Evolutionary conservation across 73 alveolate species (phyloP), one percentile per base, ranked within the genome.

Genomic region (Effrenium voratum): DNA sequence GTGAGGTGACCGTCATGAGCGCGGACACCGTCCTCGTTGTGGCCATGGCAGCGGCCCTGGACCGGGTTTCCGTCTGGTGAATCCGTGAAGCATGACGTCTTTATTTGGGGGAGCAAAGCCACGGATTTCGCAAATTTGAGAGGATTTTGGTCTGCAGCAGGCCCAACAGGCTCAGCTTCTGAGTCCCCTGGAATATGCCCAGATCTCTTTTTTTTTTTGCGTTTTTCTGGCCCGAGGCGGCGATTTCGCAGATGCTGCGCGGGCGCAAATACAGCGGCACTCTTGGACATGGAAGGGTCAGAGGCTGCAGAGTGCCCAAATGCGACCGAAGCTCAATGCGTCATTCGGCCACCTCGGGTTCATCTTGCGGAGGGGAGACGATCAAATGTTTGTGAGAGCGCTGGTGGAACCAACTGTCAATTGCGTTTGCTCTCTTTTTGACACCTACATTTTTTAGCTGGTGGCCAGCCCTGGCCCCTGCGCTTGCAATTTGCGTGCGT

Each of bases 21-120:
- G 86, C 87, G 2, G 97, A 90, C 75, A 90, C 97, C 8, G 76
- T 90, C 13, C 87, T 90, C 55, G 97, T 90, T 34, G 83, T 90
- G 26, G n/a, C 76, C 26, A 16, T 88, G 63, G 95, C 52, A 28
- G 26, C 40, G 28, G 3, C 44, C 80, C 40, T 10, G 30, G 47
- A 52, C 26, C 19, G 24, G 43, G 43, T 19, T 3, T 4, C 41
- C 41, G 38, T 63, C 45, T 2, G 36, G 87, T 41, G n/a, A 59
- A 43, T 13, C 10, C 66, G 28, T 52, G 66, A 52, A 13, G 10
- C 66, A 52, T 10, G 19, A 52, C 66, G 66, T 13, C 66, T 13
- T 52, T 52, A 52, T 52, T 52, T 10, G 66, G 66, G 10, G 28
- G 19, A 52, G 66, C 10, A 57, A 2, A n/a, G n/a, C n/a, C n/a